Evolutionary conservation across 306 rosid genomes (phyloP), one percentile per base, ranked within the genome.

Genomic region (Sechiopsis laciniata): DNA sequence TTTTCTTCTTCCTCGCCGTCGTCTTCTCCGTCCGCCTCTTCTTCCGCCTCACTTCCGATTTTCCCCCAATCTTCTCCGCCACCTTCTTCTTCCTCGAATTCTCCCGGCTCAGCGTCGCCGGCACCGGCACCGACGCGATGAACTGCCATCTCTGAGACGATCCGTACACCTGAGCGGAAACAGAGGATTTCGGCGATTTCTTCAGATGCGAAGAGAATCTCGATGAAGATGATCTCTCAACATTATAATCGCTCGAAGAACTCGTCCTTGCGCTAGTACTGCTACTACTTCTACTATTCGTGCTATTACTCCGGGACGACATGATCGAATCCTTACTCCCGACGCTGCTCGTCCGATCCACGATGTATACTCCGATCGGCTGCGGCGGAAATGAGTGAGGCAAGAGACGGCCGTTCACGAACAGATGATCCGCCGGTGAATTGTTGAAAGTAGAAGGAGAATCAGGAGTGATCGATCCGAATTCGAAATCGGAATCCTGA

Each of bases 381-480:
- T 77, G 85, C 40, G 82, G 74, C 0, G 98, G 96, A 78, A 92
- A 92, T 7, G 85, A 73, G 55, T 92, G 98, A 2, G 98, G 96
- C 10, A 82, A 84, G 74, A 93, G 98, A 14, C 82, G 88, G 14
- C 98, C 98, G 7, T 93, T 93, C 79, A 83, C 75, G 89, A 93
- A 93, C 73, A 93, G 73, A 58, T 93, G 88, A 64, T 92, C 98
- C 0, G 98, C 98, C 2, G 96, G 95, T 6, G 98, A 92, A 59
- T 81, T 75, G 35, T 74, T 81, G 76, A 73, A 83, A 17, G 88
- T 55, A 20, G 92, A 80, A 20, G 92, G 87, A 0, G 95, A 92
- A 75, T 87, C 87, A 0, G 89, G 95, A 1, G 89, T 88, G 3
- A 90, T 56, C 73, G 88, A 84, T 0, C 92, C 90, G 48, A 92